Evolutionary conservation across 2,329 filamentous ascomycete species (phyloP).

Genomic region (Zarea fungicola): DNA sequence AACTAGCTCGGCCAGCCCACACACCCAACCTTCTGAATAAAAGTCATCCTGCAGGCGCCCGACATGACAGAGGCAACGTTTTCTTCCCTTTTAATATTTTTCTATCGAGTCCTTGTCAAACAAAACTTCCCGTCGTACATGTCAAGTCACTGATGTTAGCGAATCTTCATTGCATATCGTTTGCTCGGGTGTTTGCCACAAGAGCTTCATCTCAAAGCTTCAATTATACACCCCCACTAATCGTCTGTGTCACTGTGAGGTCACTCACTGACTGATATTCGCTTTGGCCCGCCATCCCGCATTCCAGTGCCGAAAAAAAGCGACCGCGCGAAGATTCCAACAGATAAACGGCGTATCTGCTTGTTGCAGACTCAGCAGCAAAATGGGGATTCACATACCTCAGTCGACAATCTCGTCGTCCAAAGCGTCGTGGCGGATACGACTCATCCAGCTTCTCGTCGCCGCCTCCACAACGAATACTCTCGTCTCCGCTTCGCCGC

Average conservation of each 20-base stretch:
- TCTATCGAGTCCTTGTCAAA: conserved; percentile 8
- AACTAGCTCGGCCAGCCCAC: conserved; percentile 17
- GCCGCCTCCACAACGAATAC: conserved; percentile 20
- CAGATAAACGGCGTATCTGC: conserved; percentile 1
- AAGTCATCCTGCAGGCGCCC: conserved; percentile 28
- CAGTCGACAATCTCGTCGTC: conserved; percentile 8
- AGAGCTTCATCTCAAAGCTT: background rate
- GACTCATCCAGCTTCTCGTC: conserved; percentile 34
- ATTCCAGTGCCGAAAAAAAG: conserved; percentile 10
- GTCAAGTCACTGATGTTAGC: too few species aligned
- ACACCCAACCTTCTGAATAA: conserved; percentile 22
- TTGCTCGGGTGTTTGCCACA: background rate
- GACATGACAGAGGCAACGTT: conserved; percentile 15
- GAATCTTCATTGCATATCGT: background rate
- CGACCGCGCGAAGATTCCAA: background rate
- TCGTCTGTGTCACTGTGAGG: background rate
- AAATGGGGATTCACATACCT: conserved; percentile 13
- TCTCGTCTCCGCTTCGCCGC: conserved; percentile 34
- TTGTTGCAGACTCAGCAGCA: background rate
- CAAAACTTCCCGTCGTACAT: too few species aligned
- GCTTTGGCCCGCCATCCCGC: conserved; percentile 11
- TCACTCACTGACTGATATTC: background rate
- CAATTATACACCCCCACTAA: background rate
- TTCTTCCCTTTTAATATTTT: conserved; percentile 14
- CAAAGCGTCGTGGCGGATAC: conserved; percentile 13